phyloP scores from a whole-genome alignment of 78 protist genomes.

The Diacronema lutheri region DNA sequence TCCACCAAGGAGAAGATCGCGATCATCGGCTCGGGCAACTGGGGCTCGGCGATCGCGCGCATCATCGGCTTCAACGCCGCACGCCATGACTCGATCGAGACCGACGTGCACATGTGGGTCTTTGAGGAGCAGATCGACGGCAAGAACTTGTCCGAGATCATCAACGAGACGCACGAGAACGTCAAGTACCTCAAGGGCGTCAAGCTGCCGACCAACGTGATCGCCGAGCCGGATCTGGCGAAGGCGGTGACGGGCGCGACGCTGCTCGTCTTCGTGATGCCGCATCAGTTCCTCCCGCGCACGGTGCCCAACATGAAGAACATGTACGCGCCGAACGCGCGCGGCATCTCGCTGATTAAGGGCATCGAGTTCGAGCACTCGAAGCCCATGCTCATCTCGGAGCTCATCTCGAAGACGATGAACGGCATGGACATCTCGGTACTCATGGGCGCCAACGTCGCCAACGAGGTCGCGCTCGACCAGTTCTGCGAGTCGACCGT shows the following conservation, averaged over 20 bases:
- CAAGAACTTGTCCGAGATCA: constrained; percentile 45
- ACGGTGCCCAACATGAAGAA: constrained; percentile 2
- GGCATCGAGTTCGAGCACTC: constrained; percentile 7
- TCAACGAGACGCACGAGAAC: constrained; percentile 65
- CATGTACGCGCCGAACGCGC: background rate
- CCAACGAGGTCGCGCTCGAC: constrained; percentile 63
- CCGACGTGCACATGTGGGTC: constrained; percentile 47
- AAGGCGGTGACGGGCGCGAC: background rate
- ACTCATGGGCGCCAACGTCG: constrained; percentile 76
- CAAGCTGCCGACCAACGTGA: constrained; percentile 40
- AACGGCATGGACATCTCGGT: constrained; percentile 19
- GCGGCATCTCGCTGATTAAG: constrained; percentile 69
- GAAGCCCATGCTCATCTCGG: constrained; percentile 46
- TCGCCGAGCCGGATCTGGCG: background rate
- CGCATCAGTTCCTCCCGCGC: constrained; percentile 17
- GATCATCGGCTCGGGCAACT: constrained; percentile 49
- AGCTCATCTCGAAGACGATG: background rate
- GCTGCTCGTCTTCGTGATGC: constrained; percentile 10
- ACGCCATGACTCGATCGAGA: background rate
- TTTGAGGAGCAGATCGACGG: constrained; percentile 50
- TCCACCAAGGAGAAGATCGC: constrained; percentile 26
- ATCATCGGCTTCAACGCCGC: background rate
- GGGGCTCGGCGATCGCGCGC: constrained; percentile 24
- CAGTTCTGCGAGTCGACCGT: constrained; percentile 67
- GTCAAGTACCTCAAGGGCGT: constrained; percentile 62